These are phyloP conservation scores for Diaporthe sp. DNA, from an alignment of 2,329 filamentous ascomycete genomes.

Conservation along the genomic window DNA sequence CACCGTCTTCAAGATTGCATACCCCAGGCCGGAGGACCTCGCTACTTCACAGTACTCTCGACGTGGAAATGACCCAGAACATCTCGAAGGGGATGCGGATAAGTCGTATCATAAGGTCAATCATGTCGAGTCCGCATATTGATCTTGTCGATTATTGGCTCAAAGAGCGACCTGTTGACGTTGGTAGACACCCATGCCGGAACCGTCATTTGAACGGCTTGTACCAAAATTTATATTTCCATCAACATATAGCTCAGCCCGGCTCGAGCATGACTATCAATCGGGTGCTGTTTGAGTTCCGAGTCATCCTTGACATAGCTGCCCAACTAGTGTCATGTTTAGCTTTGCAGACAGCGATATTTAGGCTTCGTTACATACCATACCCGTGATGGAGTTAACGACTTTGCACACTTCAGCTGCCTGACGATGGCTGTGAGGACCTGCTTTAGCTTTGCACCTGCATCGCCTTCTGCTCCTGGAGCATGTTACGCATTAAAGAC, in stretches of 20 bases:
- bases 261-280: background rate
- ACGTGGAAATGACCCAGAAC: background rate
- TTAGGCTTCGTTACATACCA: background rate
- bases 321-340: background rate
- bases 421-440: background rate
- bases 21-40: background rate
- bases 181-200: no score
- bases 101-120: background rate
- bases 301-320: background rate
- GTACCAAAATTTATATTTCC: background rate
- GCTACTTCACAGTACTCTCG: slow-evolving; percentile 13
- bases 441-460: background rate
- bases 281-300: background rate
- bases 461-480: background rate
- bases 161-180: background rate
- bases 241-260: background rate
- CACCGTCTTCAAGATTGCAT: slow-evolving; percentile 44
- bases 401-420: background rate
- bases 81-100: background rate
- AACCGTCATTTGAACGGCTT: no score
- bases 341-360: no score
- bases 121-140: background rate
- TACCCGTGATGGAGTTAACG: background rate
- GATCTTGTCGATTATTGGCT: background rate
- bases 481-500: background rate